Evolutionary conservation across 2,329 filamentous ascomycete genomes (phyloP).

Genomic region (Hypoxylon sp.): DNA sequence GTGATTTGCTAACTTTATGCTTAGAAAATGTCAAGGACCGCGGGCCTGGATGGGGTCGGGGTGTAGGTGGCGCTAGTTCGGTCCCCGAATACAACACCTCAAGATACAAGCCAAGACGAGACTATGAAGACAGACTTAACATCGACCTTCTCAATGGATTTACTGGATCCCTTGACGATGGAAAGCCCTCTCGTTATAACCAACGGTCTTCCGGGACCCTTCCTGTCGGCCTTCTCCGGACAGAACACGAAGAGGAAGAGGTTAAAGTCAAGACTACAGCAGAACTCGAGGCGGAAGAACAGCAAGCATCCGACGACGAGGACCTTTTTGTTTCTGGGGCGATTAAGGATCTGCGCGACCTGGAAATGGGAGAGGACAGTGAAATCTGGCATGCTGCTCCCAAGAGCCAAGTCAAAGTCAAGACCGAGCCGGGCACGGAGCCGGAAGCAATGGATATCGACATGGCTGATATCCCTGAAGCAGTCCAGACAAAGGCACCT

Average conservation of each 20-base stretch:
- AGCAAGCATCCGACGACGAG: slow-evolving; percentile 57
- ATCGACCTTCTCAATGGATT: slow-evolving; percentile 66
- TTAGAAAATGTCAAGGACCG: slow-evolving; percentile 47
- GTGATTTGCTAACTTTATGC: slow-evolving; percentile 26
- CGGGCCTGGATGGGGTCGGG: slow-evolving; percentile 34
- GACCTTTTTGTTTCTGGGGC: slow-evolving; percentile 61
- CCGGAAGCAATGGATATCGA: slow-evolving; percentile 56
- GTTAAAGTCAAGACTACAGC: slow-evolving; percentile 68
- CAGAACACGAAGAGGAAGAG: slow-evolving; percentile 66
- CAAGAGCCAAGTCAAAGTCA: slow-evolving; percentile 54
- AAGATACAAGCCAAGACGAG: slow-evolving; percentile 58
- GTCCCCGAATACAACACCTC: slow-evolving; percentile 54
- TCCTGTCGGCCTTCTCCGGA: slow-evolving; percentile 68
- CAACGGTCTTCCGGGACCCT: slow-evolving; percentile 53
- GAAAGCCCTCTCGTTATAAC: slow-evolving; percentile 54
- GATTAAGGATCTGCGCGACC: slow-evolving; percentile 46
- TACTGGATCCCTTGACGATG: slow-evolving; percentile 59
- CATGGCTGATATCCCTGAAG: slow-evolving; percentile 58
- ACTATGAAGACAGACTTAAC: slow-evolving; percentile 65
- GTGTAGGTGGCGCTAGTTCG: slow-evolving; percentile 44
- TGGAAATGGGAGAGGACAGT: slow-evolving; percentile 52
- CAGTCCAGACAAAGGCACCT: slow-evolving; percentile 46
- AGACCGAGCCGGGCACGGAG: slow-evolving; percentile 58
- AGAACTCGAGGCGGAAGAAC: slow-evolving; percentile 68
- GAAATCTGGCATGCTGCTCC: slow-evolving; percentile 60